Conservation (phyloP, 192 early-diverging fungal species). For the Blastocladiella britannica region DNA sequence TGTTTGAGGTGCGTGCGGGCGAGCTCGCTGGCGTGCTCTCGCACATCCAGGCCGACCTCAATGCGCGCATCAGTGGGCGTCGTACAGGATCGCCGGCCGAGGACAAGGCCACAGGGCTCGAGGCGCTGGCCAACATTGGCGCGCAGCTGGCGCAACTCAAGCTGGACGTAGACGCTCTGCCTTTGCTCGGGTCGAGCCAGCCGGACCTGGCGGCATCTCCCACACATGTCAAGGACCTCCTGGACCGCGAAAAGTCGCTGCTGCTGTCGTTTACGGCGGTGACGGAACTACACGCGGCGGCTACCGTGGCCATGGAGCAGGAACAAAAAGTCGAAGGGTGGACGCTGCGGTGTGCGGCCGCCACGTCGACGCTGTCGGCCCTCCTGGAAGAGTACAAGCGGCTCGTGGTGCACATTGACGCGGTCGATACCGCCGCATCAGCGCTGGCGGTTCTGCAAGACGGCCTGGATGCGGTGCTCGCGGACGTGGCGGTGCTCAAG, state of each 20-base stretch:
- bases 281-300: not conserved
- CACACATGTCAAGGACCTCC: not conserved
- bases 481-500: not conserved
- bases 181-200: not conserved
- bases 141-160: no score
- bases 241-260: not conserved
- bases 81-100: no score
- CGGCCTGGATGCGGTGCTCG: not conserved
- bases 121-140: no score
- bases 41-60: no score
- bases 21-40: no score
- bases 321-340: not conserved
- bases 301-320: not conserved
- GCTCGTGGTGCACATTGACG: not conserved
- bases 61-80: no score
- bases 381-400: not conserved
- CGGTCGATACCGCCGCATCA: not conserved
- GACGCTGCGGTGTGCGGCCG: not conserved
- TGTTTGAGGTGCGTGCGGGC: no score
- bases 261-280: not conserved
- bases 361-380: not conserved
- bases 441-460: not conserved
- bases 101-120: no score
- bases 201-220: not conserved
- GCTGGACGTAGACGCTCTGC: not conserved